Evolutionary conservation across 768 basidiomycete species (phyloP).

Genomic region (Hirschioporus abietinus): DNA sequence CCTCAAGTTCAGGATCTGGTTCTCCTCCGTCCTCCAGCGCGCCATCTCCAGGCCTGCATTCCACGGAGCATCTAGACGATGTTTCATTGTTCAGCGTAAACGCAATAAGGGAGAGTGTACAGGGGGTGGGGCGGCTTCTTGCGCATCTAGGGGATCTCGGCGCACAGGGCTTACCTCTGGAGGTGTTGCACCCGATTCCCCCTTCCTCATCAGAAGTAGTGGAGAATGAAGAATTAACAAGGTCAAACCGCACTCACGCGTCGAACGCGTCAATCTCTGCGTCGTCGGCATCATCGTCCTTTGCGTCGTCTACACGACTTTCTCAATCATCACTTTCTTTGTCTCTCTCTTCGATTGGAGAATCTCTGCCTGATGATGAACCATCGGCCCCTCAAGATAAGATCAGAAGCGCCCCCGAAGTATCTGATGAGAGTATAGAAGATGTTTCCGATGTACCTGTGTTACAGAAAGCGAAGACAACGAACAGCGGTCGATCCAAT

Average conservation of each 20-base stretch:
- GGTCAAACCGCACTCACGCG: not conserved
- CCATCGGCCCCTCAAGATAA: not conserved
- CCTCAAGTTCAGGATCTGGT: slow-evolving; percentile 19
- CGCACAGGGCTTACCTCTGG: slow-evolving; percentile 15
- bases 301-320: slow-evolving; percentile 2
- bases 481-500: not conserved
- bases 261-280: slow-evolving; percentile 24
- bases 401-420: not conserved
- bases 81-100: not conserved
- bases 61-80: not conserved
- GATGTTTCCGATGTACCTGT: not conserved
- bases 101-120: slow-evolving; percentile 43
- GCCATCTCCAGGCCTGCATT: not conserved
- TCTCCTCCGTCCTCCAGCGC: not conserved
- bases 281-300: slow-evolving; percentile 43
- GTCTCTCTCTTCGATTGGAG: not conserved
- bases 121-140: slow-evolving; percentile 52
- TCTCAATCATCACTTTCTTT: slow-evolving; percentile 3
- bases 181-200: not conserved
- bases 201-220: not conserved
- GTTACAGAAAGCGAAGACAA: not conserved
- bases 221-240: not conserved
- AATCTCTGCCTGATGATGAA: not conserved
- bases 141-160: slow-evolving; percentile 33
- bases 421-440: not conserved